phyloP scores from a whole-genome alignment of 345 rosid genomes.

The Punica granatum region DNA sequence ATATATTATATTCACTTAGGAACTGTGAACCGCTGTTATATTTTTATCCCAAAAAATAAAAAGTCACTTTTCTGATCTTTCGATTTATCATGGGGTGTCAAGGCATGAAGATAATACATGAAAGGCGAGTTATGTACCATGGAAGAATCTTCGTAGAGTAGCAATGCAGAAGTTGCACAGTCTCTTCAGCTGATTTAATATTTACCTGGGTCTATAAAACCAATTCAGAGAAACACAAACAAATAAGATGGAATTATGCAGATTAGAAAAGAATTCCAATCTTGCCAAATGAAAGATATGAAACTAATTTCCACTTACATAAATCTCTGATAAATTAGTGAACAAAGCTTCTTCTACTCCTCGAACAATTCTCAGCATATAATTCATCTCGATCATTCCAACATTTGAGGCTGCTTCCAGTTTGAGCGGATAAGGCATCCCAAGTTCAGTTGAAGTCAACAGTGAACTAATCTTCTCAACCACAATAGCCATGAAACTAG shows the following conservation, averaged over 20 bases:
- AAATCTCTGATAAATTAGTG: conserved; percentile 47
- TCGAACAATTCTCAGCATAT: conserved; percentile 52
- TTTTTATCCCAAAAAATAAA: not conserved
- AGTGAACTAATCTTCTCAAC: conserved; percentile 46
- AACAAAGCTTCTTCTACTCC: conserved; percentile 53
- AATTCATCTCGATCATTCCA: conserved; percentile 42
- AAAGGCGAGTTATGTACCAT: conserved; percentile 45
- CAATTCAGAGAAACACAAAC: not conserved
- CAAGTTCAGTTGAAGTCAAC: conserved; percentile 33
- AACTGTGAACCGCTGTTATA: too few relatives aligned
- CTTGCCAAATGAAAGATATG: not conserved
- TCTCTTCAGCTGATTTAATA: conserved; percentile 31
- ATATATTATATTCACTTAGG: too few relatives aligned
- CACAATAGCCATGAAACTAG: conserved; percentile 50
- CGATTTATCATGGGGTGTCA: not conserved
- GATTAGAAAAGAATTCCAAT: not conserved
- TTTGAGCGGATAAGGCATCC: conserved; percentile 44
- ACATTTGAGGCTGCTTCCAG: conserved; percentile 58
- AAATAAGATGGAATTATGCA: not conserved
- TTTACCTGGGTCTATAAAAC: conserved; percentile 53
- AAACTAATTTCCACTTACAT: conserved; percentile 34
- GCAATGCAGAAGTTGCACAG: conserved; percentile 65
- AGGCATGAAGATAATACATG: not conserved
- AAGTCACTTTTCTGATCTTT: not conserved
- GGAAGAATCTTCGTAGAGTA: conserved; percentile 59